These are phyloP conservation scores for Diaporthe capsici DNA, from an alignment of 2,329 filamentous ascomycete species.

Conservation along the genomic window DNA sequence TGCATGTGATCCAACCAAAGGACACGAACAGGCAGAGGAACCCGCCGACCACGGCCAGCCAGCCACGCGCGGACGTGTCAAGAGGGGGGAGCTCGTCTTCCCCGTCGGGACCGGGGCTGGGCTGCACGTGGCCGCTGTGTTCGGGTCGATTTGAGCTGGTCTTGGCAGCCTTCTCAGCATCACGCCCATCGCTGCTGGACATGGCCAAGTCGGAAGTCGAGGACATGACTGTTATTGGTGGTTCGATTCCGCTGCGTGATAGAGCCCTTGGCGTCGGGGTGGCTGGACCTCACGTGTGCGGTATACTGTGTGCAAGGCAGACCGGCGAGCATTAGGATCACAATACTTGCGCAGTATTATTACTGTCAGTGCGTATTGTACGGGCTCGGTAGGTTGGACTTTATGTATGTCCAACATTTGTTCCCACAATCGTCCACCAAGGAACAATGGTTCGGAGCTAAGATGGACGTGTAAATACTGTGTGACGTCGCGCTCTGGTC, in stretches of 20 bases:
- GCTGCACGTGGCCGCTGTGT: neutral
- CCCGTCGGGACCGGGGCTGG: neutral
- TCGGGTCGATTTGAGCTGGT: neutral
- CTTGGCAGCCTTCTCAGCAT: slow-evolving; percentile 14
- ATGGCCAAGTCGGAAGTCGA: neutral
- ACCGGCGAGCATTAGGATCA: neutral
- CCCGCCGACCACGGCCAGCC: slow-evolving; percentile 60
- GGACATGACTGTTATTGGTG: neutral
- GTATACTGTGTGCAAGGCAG: slow-evolving; percentile 5
- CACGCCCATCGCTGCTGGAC: slow-evolving; percentile 6
- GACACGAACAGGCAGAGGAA: slow-evolving; percentile 54
- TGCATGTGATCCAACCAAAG: slow-evolving; percentile 57
- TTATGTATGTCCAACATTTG: neutral
- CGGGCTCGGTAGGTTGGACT: neutral
- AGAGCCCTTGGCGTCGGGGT: neutral
- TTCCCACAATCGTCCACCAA: neutral
- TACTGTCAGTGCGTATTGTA: neutral
- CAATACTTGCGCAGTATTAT: neutral
- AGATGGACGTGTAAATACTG: neutral
- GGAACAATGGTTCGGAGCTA: neutral
- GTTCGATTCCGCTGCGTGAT: slow-evolving; percentile 12
- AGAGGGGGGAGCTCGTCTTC: slow-evolving; percentile 61
- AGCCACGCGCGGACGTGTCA: slow-evolving; percentile 65
- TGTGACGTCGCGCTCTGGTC: slow-evolving; percentile 2
- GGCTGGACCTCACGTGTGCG: slow-evolving; percentile 3